Conservation (phyloP, 805 yeast species). For the Brettanomyces naardenensis region DNA sequence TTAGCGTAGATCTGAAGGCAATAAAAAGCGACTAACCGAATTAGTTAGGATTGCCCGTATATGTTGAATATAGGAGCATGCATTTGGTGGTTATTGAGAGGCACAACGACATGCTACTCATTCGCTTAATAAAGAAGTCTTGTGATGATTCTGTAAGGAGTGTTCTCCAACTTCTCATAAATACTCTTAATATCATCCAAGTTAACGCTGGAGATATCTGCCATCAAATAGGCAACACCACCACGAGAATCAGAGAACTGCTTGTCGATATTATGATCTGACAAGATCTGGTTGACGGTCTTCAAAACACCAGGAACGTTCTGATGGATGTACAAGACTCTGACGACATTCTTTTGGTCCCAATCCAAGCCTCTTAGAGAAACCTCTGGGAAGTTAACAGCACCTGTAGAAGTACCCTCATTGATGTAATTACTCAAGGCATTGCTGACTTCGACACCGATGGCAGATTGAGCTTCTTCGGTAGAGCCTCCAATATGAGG, state of each 20-base stretch:
- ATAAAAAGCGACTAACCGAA: too few relatives aligned
- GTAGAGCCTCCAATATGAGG: slow-evolving; percentile 99
- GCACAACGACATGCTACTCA: too few relatives aligned
- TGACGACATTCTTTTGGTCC: slow-evolving; percentile 81
- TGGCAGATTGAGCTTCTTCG: slow-evolving; percentile 97
- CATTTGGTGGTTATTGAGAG: too few relatives aligned
- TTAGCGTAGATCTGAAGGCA: too few relatives aligned
- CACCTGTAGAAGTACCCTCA: slow-evolving; percentile 91
- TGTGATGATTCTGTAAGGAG: slow-evolving; percentile 85
- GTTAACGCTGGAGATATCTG: slow-evolving; percentile 86
- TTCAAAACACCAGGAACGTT: slow-evolving; percentile 98
- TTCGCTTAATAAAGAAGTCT: slow-evolving; percentile 70
- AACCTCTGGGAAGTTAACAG: slow-evolving; percentile 99
- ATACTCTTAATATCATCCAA: slow-evolving; percentile 75
- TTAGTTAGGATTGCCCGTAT: too few relatives aligned
- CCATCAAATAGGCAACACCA: slow-evolving; percentile 95
- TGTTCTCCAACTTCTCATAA: slow-evolving; percentile 77
- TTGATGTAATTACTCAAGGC: slow-evolving; percentile 86
- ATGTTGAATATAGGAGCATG: slow-evolving; percentile 3
- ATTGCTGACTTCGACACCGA: slow-evolving; percentile 90
- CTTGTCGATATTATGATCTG: slow-evolving; percentile 93
- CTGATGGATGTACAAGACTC: slow-evolving; percentile 93
- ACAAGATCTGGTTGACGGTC: slow-evolving; percentile 92
- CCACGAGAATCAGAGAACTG: slow-evolving; percentile 97
- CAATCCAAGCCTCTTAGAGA: slow-evolving; percentile 78